Percentiles rank a stretch among this genome's conserved stretches.
These are phyloP conservation scores for Tremella mesenterica DNA, from an alignment of 768 basidiomycete genomes.

Conservation along the genomic window DNA sequence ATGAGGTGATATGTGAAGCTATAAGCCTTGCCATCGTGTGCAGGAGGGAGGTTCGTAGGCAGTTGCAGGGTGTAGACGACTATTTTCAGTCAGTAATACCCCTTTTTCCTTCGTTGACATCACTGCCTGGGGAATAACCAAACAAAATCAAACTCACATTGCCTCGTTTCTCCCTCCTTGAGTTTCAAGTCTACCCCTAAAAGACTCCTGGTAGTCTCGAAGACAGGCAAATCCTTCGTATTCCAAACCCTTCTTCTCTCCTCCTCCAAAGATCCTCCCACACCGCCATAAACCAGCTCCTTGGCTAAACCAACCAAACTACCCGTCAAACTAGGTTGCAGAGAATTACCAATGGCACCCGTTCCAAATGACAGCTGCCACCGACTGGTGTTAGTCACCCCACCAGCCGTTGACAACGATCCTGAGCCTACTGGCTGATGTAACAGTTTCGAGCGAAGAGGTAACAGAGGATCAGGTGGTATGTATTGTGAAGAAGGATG, in stretches of 20 bases:
- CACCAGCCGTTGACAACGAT: conserved; percentile 14
- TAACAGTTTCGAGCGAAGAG: conserved; percentile 36
- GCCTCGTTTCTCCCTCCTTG: conserved; percentile 71
- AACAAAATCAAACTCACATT: conserved; percentile 56
- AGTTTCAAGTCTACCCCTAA: conserved; percentile 78
- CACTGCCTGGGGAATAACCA: no score
- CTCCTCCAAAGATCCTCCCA: conserved; percentile 45
- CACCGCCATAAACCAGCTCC: conserved; percentile 35
- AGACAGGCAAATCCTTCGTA: conserved; percentile 58
- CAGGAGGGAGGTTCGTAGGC: conserved; percentile 76
- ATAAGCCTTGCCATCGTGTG: conserved; percentile 74
- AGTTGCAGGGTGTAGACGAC: conserved; percentile 71
- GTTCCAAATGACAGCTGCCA: conserved; percentile 41
- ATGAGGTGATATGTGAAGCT: conserved; percentile 81
- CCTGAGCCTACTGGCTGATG: conserved; percentile 44
- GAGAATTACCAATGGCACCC: conserved; percentile 36
- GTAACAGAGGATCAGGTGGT: conserved; percentile 42
- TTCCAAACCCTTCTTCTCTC: conserved; percentile 45
- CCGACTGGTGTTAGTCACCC: conserved; percentile 15
- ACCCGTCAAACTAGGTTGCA: conserved; percentile 40
- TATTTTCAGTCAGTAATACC: conserved; percentile 40
- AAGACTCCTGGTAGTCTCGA: conserved; percentile 77
- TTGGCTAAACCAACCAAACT: conserved; percentile 39
- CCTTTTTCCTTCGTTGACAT: no score
- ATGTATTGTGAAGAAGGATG: conserved; percentile 41